Percentiles rank a stretch among this genome's conserved stretches.
These are phyloP conservation scores for Cardamine chenopodiifolia DNA, from an alignment of 345 rosid species.

Conservation along the genomic window DNA sequence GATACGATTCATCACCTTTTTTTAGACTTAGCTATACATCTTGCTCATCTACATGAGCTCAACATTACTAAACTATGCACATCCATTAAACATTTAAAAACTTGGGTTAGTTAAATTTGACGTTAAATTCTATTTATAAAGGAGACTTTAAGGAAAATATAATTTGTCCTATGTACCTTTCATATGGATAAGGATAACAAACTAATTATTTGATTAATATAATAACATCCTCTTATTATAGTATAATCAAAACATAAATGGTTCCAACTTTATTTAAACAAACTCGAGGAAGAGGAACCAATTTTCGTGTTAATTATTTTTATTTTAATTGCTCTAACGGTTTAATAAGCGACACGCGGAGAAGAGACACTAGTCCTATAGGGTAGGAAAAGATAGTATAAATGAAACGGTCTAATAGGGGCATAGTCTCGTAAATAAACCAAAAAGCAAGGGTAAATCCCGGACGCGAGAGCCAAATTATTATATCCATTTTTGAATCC, in stretches of 20 bases:
- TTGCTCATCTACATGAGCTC: background rate
- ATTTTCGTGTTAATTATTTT: background rate
- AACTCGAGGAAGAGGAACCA: background rate
- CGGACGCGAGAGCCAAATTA: constrained; percentile 3
- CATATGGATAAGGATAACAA: background rate
- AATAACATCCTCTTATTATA: background rate
- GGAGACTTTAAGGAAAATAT: background rate
- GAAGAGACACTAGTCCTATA: constrained; percentile 14
- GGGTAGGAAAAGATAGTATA: background rate
- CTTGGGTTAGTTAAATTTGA: background rate
- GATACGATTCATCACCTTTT: background rate
- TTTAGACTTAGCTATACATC: background rate
- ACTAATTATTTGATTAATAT: background rate
- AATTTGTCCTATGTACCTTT: background rate
- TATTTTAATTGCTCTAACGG: background rate
- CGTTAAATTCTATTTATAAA: too few species aligned
- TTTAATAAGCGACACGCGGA: constrained; percentile 18
- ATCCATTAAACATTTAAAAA: background rate
- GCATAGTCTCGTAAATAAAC: constrained; percentile 46
- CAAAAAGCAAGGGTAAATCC: constrained; percentile 22
- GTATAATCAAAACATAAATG: background rate
- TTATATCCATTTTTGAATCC: constrained; percentile 42
- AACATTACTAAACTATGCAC: background rate
- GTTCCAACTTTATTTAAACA: background rate
- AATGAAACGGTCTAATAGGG: constrained; percentile 6